phyloP scores from a whole-genome alignment of 192 early-diverging fungal species.

The Spinellus fusiger region DNA sequence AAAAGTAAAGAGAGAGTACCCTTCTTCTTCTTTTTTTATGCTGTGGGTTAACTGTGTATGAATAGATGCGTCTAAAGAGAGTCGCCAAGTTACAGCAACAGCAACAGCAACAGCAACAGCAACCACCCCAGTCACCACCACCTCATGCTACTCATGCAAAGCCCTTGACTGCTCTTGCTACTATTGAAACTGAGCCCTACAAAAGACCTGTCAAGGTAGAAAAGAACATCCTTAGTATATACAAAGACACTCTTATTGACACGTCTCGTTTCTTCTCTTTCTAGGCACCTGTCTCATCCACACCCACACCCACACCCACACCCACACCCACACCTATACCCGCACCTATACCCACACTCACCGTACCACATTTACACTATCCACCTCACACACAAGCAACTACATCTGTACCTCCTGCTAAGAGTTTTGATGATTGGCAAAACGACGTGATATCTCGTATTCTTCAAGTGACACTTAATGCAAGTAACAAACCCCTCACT shows the following conservation, averaged over 20 bases:
- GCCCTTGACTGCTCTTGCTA: background rate
- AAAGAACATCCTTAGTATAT: background rate
- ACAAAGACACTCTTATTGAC: background rate
- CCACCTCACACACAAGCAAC: constrained; percentile 15
- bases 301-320: background rate
- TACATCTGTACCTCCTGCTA: constrained; percentile 16
- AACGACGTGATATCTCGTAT: constrained; percentile 75
- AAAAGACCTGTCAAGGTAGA: background rate
- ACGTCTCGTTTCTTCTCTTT: background rate
- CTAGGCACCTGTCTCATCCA: background rate
- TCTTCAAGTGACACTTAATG: constrained; percentile 73
- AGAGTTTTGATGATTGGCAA: constrained; percentile 73
- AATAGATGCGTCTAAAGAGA: constrained; percentile 60
- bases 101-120: constrained; percentile 11
- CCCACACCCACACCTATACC: background rate
- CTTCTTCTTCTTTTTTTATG: background rate
- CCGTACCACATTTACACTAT: background rate
- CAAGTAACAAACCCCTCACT: constrained; percentile 20
- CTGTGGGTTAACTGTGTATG: too few relatives aligned
- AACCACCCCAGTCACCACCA: background rate
- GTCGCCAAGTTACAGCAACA: constrained; percentile 49
- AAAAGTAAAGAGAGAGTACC: background rate
- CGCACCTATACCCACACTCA: background rate
- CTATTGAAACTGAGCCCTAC: background rate
- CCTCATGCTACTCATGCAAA: background rate